A percentile compares a stretch with the other conserved stretches of the same genome.
Conservation (phyloP, 441 rosid genomes). For the Populus tomentosa region DNA sequence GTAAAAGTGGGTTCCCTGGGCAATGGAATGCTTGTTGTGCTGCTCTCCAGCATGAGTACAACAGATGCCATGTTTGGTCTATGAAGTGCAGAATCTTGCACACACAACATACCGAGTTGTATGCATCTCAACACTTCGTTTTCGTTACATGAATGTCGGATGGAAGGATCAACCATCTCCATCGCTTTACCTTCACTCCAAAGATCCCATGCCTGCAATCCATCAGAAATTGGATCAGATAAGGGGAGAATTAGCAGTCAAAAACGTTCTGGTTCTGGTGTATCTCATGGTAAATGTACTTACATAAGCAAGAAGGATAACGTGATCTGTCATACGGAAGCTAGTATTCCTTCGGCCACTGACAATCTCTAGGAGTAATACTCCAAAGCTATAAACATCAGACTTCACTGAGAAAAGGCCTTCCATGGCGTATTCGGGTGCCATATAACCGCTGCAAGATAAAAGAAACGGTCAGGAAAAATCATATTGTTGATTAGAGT, state of each 20-base stretch:
- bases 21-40: slow-evolving; percentile 20
- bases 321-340: slow-evolving; percentile 52
- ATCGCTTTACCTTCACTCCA: slow-evolving; percentile 34
- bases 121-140: slow-evolving; percentile 36
- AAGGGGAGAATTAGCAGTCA: neutral
- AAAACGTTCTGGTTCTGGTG: neutral
- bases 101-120: slow-evolving; percentile 45
- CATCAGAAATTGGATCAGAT: slow-evolving; percentile 6
- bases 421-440: slow-evolving; percentile 96
- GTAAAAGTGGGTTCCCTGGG: slow-evolving; percentile 43
- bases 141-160: slow-evolving; percentile 20
- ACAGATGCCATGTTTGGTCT: slow-evolving; percentile 50
- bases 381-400: slow-evolving; percentile 81
- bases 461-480: neutral
- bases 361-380: slow-evolving; percentile 17
- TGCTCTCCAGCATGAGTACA: slow-evolving; percentile 32
- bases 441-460: slow-evolving; percentile 70
- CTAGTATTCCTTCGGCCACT: slow-evolving; percentile 74
- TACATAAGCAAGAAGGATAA: slow-evolving; percentile 61
- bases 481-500: too few relatives aligned
- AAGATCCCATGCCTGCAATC: slow-evolving; percentile 49
- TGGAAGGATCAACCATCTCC: slow-evolving; percentile 29
- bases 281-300: slow-evolving; percentile 22
- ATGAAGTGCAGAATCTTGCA: slow-evolving; percentile 43
- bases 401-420: slow-evolving; percentile 91